Evolutionary conservation across 2,329 filamentous ascomycete species (phyloP), one percentile per base, ranked within the genome.

Genomic region (Fusarium sp.): DNA sequence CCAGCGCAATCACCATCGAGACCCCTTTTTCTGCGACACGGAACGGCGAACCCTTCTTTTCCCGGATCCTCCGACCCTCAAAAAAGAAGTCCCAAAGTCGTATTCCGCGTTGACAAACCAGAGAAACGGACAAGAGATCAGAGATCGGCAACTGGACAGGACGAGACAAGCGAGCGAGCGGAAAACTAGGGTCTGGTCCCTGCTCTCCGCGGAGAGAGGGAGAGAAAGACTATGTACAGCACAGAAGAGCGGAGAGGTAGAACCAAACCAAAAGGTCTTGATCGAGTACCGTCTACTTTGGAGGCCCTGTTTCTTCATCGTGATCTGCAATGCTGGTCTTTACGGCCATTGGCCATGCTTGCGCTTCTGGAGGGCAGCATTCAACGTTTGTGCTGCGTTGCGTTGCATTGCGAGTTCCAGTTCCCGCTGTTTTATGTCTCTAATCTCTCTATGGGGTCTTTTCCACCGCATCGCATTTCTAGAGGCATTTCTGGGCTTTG

Each of bases 181-280:
- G 22, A 27, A 67, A 67, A 49, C 49, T 47, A 64, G 51, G 68
- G 68, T 65, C 63, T 51, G 68, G 68, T 65, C 63, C 54, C 32
- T 52, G 20, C 25, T 25, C 41, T 16, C 47, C 43, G 29, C 15
- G 43, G 47, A 46, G 58, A 46, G 43, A 43, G 30, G 27, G 24
- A 52, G 18, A 41, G 20, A 15, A 25, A 25, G 48, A 24, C 30
- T 38, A 24, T 18, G 18, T 9, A 51, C 32, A 38, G 34, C 18
- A 51, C 30, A 51, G 48, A 32, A 25, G 22, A 51, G 48, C 30
- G 32, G 32, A 27, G 44, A 38, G 18, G 22, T 10, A 34, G 38
- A 43, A 22, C 22, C 48, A 24, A 43, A 22, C 22, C 48, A 24
- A 44, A 38, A 44, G 27, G 66, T 71, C 64, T 46, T 59, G 45